phyloP scores from a whole-genome alignment of 768 basidiomycete species.

The Rhizopogon vulgaris region DNA sequence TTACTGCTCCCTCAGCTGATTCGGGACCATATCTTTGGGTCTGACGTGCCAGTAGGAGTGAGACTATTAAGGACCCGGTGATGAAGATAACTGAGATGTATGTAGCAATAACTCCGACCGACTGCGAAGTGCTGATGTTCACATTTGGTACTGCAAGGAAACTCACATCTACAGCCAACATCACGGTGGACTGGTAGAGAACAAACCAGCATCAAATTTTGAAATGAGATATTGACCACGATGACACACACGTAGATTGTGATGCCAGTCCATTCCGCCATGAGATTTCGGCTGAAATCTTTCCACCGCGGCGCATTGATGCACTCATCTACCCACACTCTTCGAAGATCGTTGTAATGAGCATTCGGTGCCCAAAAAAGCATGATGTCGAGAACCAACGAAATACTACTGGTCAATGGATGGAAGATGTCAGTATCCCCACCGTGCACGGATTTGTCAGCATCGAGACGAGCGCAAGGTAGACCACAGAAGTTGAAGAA shows the following conservation, averaged over 20 bases:
- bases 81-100: conserved; percentile 32
- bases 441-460: not conserved
- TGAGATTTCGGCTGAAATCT: conserved; percentile 34
- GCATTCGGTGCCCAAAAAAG: not conserved
- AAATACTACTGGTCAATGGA: not conserved
- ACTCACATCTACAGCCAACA: conserved; percentile 46
- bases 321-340: not conserved
- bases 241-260: conserved; percentile 36
- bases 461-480: conserved; percentile 1
- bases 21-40: conserved; percentile 22
- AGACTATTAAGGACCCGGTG: conserved; percentile 28
- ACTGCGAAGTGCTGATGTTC: conserved; percentile 12
- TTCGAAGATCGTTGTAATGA: not conserved
- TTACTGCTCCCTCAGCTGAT: conserved; percentile 23
- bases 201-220: not conserved
- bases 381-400: conserved; percentile 3
- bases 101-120: conserved; percentile 21
- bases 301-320: conserved; percentile 33
- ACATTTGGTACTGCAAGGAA: conserved; percentile 47
- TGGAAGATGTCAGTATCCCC: not conserved
- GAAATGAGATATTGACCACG: not conserved
- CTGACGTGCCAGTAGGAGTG: conserved; percentile 31
- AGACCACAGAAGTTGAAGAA: conserved; percentile 4
- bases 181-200: conserved; percentile 36
- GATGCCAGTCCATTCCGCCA: conserved; percentile 42